Base-by-base conservation (phyloP, 352 stramenopile genomes). In the Achlya hypogyna region DNA sequence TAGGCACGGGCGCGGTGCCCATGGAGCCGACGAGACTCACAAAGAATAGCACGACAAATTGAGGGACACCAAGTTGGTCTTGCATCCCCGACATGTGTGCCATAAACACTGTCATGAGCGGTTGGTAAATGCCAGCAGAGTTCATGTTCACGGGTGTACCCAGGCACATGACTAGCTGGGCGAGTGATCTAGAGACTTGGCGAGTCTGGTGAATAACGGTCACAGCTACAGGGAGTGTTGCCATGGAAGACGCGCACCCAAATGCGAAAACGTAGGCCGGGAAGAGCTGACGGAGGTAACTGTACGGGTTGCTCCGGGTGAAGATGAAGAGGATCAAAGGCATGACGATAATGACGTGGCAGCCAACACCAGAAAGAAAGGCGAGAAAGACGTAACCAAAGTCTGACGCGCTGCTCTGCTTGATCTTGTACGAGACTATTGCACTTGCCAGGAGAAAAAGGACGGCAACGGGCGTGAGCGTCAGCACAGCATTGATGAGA, bases 361-460 rank as follows among this genome's bases (percentile, higher is more conserved):
- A 63, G 2, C 59, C 25, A 0, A 77, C 43, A 34, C 65, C 42
- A n/a, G 35, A 23, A 4, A 77, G 16, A 5, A 72, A 53, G 25
- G 65, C 73, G 14, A 72, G 28, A 12, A 82, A 60, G 64, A 81
- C 79, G n/a, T 78, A 56, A 5, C 76, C 79, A 9, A 74, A 79
- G 79, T 25, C 77, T 51, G 10, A 75, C 78, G 9, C 81, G 70
- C 28, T 77, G 63, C 6, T 0, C 86, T 51, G 6, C 47, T 71
- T 18, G 34, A 42, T 42, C 34, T 42, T 42, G 34, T 42, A 42
- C 32, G 35, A 31, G 54, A 51, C 78, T 31, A 89, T 82, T 3
- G 84, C 79, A 0, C 82, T 80, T 34, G 80, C 78, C 31, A 93
- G 78, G 59, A 93, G 76, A 43, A 81, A 93, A n/a, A 88, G 70